These are phyloP conservation scores for Macadamia tetraphylla DNA, from an alignment of 164 flowering plant species.

Conservation along the genomic window DNA sequence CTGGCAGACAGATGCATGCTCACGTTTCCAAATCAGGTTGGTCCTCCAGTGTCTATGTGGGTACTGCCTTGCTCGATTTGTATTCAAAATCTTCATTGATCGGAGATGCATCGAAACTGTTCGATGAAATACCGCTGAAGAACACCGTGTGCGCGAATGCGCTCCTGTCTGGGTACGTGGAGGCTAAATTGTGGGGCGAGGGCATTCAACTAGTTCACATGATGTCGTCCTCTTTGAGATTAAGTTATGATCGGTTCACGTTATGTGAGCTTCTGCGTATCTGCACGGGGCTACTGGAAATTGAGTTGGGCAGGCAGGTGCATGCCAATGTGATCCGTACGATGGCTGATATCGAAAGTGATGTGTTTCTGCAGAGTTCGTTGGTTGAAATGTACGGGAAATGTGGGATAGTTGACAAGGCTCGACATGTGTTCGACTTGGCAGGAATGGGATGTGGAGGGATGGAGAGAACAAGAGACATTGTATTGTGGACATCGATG, in stretches of 20 bases:
- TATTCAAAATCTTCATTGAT: conserved; percentile 37
- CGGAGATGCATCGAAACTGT: conserved; percentile 38
- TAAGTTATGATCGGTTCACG: conserved; percentile 50
- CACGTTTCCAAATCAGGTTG: conserved; percentile 49
- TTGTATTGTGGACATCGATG: conserved; percentile 81
- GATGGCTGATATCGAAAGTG: conserved; percentile 22
- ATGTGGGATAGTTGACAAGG: conserved; percentile 54
- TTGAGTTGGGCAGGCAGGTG: conserved; percentile 53
- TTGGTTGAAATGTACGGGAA: conserved; percentile 85
- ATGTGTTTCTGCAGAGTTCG: conserved; percentile 52
- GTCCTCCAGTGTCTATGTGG: conserved; percentile 57
- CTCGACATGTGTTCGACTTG: conserved; percentile 40
- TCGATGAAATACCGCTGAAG: conserved; percentile 72
- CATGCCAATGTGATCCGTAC: conserved; percentile 37
- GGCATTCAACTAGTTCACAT: conserved; percentile 34
- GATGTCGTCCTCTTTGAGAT: conserved; percentile 36
- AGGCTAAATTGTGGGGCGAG: conserved; percentile 46
- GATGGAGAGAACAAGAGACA: conserved; percentile 30
- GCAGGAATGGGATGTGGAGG: conserved; percentile 17
- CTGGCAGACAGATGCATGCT: conserved; percentile 47
- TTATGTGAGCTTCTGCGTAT: conserved; percentile 43
- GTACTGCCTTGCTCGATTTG: conserved; percentile 50
- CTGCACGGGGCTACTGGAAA: conserved; percentile 46
- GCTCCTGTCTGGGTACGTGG: conserved; percentile 51
- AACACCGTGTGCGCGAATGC: conserved; percentile 72